phyloP scores from a whole-genome alignment of 306 rosid genomes.

The Citrullus colocynthis region DNA sequence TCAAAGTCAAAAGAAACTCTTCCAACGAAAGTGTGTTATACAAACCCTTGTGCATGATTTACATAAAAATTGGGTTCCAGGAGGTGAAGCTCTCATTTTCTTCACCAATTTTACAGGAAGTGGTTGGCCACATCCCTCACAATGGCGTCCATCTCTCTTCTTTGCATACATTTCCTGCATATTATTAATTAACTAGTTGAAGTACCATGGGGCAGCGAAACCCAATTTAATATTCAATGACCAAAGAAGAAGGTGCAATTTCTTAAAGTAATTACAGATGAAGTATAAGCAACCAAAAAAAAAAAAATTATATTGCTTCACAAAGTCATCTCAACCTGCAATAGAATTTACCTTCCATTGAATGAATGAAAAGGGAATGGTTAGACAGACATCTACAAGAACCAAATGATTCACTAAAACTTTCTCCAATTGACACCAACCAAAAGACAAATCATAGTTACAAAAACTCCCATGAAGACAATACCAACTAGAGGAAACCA shows the following conservation, averaged over 20 bases:
- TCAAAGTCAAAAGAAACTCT: constrained; percentile 4
- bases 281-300: not conserved
- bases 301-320: not conserved
- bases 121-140: constrained; percentile 68
- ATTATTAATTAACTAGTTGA: constrained; percentile 13
- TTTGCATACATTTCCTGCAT: constrained; percentile 47
- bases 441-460: not conserved
- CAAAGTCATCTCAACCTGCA: not conserved
- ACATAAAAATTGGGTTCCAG: constrained; percentile 55
- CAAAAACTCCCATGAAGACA: not conserved
- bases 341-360: not conserved
- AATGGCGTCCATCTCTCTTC: constrained; percentile 40
- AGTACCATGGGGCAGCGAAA: constrained; percentile 4
- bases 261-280: not conserved
- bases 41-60: constrained; percentile 82
- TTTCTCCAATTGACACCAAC: not conserved
- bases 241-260: not conserved
- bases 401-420: not conserved
- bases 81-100: constrained; percentile 37
- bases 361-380: not conserved
- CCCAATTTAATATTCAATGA: not conserved
- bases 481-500: not conserved
- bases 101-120: constrained; percentile 49
- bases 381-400: not conserved
- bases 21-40: constrained; percentile 19